Base-by-base conservation (phyloP, 495 filamentous ascomycete genomes). In the Hyaloscypha variabilis region DNA sequence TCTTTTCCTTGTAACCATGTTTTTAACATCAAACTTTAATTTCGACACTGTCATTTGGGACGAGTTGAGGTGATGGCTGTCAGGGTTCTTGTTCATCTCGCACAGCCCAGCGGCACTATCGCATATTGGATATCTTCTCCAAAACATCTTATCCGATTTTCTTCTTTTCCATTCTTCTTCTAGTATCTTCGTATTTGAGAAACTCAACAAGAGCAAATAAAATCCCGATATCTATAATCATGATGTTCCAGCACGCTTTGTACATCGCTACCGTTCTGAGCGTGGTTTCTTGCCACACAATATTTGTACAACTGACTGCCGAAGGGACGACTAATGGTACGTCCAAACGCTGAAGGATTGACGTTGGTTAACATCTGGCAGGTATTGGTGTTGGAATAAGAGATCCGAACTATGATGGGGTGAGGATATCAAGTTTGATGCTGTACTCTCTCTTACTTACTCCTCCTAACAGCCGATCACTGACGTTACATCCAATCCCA, bases 301-400 rank as follows among this genome's bases (percentile, higher is more conserved):
- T 87, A 63, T 87, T 87, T 69, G 73, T 80, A 51, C 79, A 84
- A 63, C 76, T 87, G 19, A 75, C 75, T 8, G 66, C 76, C 31
- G 74, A 65, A 3, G 76, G 79, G 2, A 76, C 64, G 17, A 76
- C 67, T 8, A 75, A 81, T 55, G 65, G 69, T 72, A 30, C 21
- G 11, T 21, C 34, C 56, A 10, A 28, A 19, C 26, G 53, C 6
- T 6, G 23, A 46, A 23, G 17, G 59, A 49, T 57, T 4, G 3
- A 31, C 3, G 17, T 59, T 46, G 3, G 17, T 21, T 58, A 24
- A 29, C 59, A 34, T 29, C 42, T 24, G 23, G 31, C 52, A 66
- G 67, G 34, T 72, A 8, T 72, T 73, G 14, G 71, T 21, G 68
- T 78, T 65, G 81, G 66, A n/a, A 80, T 82, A 56, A 69, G 79